Evolutionary conservation across 1,284 basidiomycete genomes (phyloP), one percentile per base, ranked within the genome.

Genomic region (Somion occarium): DNA sequence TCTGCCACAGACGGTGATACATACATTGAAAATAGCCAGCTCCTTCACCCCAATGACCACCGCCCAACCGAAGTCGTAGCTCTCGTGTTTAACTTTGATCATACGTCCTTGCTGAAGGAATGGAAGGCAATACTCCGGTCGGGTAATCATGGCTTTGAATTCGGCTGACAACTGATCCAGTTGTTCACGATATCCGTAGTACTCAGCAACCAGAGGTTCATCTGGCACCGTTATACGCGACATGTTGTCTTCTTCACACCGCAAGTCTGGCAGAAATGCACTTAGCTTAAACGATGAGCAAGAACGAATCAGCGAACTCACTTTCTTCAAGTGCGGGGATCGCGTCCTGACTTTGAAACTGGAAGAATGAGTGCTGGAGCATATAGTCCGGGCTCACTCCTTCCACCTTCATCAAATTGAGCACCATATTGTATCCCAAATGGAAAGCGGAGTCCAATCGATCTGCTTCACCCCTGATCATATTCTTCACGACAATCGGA

Each of bases 401-500:
- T 70, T 99, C 97, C 19, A 99, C 96, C 62, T 98, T 89, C 87
- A 99, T 97, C 59, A 99, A 72, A 70, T 99, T 99, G 62, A 99
- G 77, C 25, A 99, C 82, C 97, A 99, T 99, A 69, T 99, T 99
- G 73, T 99, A 99, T 11, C 97, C 96, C 5, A 99, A 76, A 70
- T 98, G 95, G 76, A 99, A 99, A 3, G 97, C 97, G 18, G 95
- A 98, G 70, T 99, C 94, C 54, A 99, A 75, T 38, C 96, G 80
- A 69, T 99, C 97, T 4, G 97, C 95, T 72, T 98, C 91, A 48
- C 97, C 97, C 70, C 98, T 98, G 68, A 99, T 91, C 97, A 99
- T 99, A 50, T 79, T 81, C 75, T 98, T 99, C 44, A 96, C 96
- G 0, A 88, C 82, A 2, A 82, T 69, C 0, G 97, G 95, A 64